Base-by-base conservation (phyloP, 2,329 filamentous ascomycete species). In the Pseudogymnoascus sp. region DNA sequence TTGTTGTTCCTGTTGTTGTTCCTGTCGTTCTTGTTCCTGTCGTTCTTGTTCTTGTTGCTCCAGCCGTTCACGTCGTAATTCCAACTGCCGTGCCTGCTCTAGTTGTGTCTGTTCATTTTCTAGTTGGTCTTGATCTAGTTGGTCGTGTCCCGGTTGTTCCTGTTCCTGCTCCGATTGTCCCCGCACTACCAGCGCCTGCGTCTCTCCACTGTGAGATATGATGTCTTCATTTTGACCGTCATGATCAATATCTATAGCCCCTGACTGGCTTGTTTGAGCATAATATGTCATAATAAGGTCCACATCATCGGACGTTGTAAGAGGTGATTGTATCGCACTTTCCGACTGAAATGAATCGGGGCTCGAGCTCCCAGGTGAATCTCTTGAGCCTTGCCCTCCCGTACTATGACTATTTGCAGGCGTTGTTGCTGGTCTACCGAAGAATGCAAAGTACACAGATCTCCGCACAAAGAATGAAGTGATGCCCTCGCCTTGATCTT, bases 391-490 rank as follows among this genome's bases (percentile, higher is more conserved):
- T 25, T 25, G 25, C 6, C 25, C 25, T 25, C 1, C 11, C 12
- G 33, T 35, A 35, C 33, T 35, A 12, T 38, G 5, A 38, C 35
- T 3, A 38, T n/a, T 40, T 40, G 37, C 5, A 18, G 37, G 37
- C n/a, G 4, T 18, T 18, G 5, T 40, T 40, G n/a, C n/a, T 18
- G 62, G 61, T 62, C 64, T 69, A 64, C 67, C 63, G 60, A 67
- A 69, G 65, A 70, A 70, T 62, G 65, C 63, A 65, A 67, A 67
- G 63, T 70, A 70, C 28, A 69, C 61, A 11, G 66, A 69, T 64
- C 25, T 21, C 21, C 21, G 21, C 21, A 21, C 21, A 21, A 21
- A 21, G 21, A 21, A 21, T 21, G 21, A 21, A 21, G 21, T 21
- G 21, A 21, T 21, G 21, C 21, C 21, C 21, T 21, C 2, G 21